phyloP scores from a whole-genome alignment of 768 basidiomycete genomes.

The Udeniomyces megalosporus region DNA sequence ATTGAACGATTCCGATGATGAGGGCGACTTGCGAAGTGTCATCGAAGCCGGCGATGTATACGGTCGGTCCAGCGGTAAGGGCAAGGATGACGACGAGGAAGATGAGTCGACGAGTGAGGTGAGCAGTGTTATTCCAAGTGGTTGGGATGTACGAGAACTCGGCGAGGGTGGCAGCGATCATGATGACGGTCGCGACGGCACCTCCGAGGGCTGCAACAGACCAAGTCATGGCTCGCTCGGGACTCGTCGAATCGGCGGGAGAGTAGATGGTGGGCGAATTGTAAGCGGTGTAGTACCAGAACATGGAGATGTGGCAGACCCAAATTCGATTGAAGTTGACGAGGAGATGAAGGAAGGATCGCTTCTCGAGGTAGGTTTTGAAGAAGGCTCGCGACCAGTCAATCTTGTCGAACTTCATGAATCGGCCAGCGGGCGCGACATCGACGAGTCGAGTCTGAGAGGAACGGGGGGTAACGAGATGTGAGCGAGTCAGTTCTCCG shows the following conservation, averaged over 20 bases:
- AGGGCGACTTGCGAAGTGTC: constrained; percentile 48
- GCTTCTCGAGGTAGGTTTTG: constrained; percentile 98
- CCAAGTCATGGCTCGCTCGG: constrained; percentile 68
- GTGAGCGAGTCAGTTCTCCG: neutral
- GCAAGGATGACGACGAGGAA: constrained; percentile 82
- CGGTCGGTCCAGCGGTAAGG: constrained; percentile 78
- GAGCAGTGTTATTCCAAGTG: constrained; percentile 96
- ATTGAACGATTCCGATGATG: constrained; percentile 91
- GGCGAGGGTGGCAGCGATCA: constrained; percentile 81
- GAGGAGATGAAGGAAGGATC: constrained; percentile 86
- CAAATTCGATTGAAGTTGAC: constrained; percentile 99
- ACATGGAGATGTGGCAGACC: constrained; percentile 90
- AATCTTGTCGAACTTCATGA: constrained; percentile 90
- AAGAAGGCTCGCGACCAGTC: constrained; percentile 95
- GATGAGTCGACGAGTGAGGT: constrained; percentile 74
- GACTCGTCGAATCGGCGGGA: constrained; percentile 31
- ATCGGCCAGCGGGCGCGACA: constrained; percentile 74
- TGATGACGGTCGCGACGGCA: constrained; percentile 86
- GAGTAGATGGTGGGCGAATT: constrained; percentile 77
- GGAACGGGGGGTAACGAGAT: neutral
- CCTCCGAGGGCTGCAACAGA: constrained; percentile 88
- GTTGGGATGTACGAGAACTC: constrained; percentile 97
- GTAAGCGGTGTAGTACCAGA: constrained; percentile 90
- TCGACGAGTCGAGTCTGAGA: constrained; percentile 73
- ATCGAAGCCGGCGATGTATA: constrained; percentile 83